Percentiles rank a stretch among this genome's conserved stretches.
Conservation (phyloP, 768 basidiomycete genomes). For the Agaricus bisporus region DNA sequence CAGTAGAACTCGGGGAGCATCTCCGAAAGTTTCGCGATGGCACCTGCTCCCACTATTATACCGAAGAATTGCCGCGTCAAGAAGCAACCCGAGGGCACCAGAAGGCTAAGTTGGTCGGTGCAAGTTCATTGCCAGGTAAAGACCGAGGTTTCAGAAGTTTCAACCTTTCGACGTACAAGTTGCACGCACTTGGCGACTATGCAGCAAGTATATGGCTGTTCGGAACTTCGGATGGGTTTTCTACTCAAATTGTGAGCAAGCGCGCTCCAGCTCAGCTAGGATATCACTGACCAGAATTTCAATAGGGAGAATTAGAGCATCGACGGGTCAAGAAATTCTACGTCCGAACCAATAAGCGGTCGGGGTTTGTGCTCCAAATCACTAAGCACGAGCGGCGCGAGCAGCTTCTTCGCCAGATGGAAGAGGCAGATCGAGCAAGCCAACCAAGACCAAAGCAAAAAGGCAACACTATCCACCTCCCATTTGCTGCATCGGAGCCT, state of each 20-base stretch:
- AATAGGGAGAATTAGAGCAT: conserved; percentile 41
- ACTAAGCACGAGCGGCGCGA: conserved; percentile 13
- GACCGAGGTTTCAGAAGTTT: conserved; percentile 15
- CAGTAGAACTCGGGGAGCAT: conserved; percentile 20
- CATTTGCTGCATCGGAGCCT: not conserved
- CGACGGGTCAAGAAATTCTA: conserved; percentile 31
- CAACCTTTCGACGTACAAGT: conserved; percentile 30
- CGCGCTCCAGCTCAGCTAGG: not conserved
- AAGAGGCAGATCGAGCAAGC: no score
- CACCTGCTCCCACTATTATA: conserved; percentile 21
- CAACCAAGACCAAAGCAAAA: not conserved
- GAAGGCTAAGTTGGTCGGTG: not conserved
- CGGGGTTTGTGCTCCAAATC: conserved; percentile 22
- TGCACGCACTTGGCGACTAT: conserved; percentile 33
- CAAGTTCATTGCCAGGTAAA: no score
- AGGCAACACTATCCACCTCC: not conserved
- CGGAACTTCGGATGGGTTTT: conserved; percentile 34
- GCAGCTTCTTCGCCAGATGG: not conserved
- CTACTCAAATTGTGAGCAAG: conserved; percentile 30
- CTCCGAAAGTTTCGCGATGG: conserved; percentile 25
- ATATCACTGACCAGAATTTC: not conserved
- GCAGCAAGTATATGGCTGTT: conserved; percentile 19
- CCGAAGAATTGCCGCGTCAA: conserved; percentile 33
- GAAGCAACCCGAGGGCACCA: conserved; percentile 21
- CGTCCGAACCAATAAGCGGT: conserved; percentile 26